These are phyloP conservation scores for Vitrella brassicaformis DNA, from an alignment of 73 alveolate genomes.

Conservation along the genomic window DNA sequence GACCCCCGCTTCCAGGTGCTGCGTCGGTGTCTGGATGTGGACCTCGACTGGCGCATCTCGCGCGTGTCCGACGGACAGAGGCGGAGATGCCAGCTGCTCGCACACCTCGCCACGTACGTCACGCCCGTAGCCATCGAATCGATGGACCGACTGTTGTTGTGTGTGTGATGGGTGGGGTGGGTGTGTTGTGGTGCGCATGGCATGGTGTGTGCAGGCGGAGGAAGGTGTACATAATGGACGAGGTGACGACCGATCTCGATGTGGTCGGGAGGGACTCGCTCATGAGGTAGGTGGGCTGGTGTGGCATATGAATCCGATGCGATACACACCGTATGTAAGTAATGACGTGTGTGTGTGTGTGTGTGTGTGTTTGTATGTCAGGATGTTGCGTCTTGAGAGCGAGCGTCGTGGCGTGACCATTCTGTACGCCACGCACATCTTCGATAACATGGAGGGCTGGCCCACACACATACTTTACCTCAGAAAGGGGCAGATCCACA, in stretches of 20 bases:
- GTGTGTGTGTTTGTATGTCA: too few relatives aligned
- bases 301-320: too few relatives aligned
- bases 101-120: not conserved
- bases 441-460: not conserved
- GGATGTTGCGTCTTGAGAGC: not conserved
- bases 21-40: not conserved
- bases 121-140: too few relatives aligned
- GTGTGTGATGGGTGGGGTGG: too few relatives aligned
- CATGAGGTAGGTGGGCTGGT: not conserved
- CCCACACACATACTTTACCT: not conserved
- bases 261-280: not conserved
- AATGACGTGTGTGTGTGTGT: too few relatives aligned
- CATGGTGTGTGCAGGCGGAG: not conserved
- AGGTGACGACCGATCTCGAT: not conserved
- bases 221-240: not conserved
- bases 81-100: not conserved
- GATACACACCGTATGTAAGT: not conserved
- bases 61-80: not conserved
- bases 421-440: not conserved
- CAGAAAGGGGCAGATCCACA: not conserved
- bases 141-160: too few relatives aligned
- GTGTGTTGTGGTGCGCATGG: not conserved
- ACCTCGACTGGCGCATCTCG: not conserved
- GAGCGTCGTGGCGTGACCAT: not conserved
- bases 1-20: not conserved